Conservation (phyloP, 2,329 filamentous ascomycete genomes). For the Fusarium humuli region DNA sequence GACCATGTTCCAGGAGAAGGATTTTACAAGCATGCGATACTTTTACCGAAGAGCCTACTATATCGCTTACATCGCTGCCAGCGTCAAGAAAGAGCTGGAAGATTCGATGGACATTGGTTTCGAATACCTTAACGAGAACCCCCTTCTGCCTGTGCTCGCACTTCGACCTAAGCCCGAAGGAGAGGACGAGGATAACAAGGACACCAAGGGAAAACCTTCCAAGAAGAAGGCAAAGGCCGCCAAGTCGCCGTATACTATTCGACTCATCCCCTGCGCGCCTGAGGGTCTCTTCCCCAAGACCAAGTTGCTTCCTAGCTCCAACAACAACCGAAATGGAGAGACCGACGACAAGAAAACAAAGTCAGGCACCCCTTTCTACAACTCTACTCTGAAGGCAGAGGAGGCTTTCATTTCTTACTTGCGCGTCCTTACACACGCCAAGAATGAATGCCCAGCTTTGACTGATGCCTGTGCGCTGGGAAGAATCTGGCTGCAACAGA, state of each 20-base stretch:
- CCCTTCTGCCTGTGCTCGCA: conserved; percentile 76
- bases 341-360: conserved; percentile 56
- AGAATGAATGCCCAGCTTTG: conserved; percentile 78
- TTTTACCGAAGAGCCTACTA: conserved; percentile 96
- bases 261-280: conserved; percentile 80
- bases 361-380: conserved; percentile 83
- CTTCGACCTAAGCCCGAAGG: conserved; percentile 53
- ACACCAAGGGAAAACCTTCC: conserved; percentile 28
- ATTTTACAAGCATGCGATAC: conserved; percentile 91
- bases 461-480: conserved; percentile 88
- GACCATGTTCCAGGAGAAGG: conserved; percentile 88
- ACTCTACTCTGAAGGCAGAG: conserved; percentile 84
- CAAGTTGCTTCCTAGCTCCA: conserved; percentile 77
- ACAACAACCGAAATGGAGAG: conserved; percentile 72
- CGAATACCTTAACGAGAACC: conserved; percentile 77
- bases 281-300: conserved; percentile 74
- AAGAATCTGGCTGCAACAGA: conserved; percentile 87
- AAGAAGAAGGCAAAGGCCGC: conserved; percentile 45
- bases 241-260: conserved; percentile 68
- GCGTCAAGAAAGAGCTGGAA: conserved; percentile 69
- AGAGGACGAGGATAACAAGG: conserved; percentile 26
- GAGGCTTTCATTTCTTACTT: conserved; percentile 79
- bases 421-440: conserved; percentile 76
- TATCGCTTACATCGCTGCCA: conserved; percentile 81
- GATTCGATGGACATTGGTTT: conserved; percentile 70